phyloP scores from a whole-genome alignment of 257 asterid species.

The Forsythia viridissima region DNA sequence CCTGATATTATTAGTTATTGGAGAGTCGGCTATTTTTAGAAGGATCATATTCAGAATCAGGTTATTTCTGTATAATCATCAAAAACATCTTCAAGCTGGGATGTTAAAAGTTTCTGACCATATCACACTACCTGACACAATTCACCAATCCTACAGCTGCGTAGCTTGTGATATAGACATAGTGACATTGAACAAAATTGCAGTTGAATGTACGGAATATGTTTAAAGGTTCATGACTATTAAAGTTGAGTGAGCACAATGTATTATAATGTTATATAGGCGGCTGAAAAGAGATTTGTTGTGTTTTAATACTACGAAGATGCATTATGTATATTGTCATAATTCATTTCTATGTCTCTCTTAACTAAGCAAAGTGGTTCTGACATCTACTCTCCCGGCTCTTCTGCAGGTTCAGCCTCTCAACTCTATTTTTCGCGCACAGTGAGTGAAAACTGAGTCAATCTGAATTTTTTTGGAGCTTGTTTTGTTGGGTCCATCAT shows the following conservation, averaged over 20 bases:
- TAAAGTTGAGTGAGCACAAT: neutral
- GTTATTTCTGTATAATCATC: too few species aligned
- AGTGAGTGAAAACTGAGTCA: slow-evolving; percentile 35
- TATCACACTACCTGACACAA: neutral
- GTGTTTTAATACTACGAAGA: neutral
- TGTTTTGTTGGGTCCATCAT: neutral
- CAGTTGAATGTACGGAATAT: neutral
- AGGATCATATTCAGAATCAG: too few species aligned
- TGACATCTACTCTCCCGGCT: slow-evolving; percentile 14
- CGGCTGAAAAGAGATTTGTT: neutral
- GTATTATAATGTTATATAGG: too few species aligned
- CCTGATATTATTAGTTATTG: neutral
- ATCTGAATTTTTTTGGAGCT: neutral
- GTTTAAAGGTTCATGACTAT: neutral
- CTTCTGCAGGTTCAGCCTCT: slow-evolving; percentile 57
- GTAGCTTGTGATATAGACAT: neutral
- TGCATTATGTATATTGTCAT: too few species aligned
- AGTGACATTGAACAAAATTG: neutral
- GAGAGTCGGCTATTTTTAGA: too few species aligned
- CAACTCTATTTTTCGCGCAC: slow-evolving; percentile 62
- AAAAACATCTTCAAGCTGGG: too few species aligned
- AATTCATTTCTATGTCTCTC: too few species aligned
- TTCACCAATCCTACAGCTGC: neutral
- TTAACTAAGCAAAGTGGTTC: neutral
- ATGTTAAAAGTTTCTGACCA: neutral